Evolutionary conservation across 331 rosid species (phyloP).

Genomic region (Phaseolus coccineus): DNA sequence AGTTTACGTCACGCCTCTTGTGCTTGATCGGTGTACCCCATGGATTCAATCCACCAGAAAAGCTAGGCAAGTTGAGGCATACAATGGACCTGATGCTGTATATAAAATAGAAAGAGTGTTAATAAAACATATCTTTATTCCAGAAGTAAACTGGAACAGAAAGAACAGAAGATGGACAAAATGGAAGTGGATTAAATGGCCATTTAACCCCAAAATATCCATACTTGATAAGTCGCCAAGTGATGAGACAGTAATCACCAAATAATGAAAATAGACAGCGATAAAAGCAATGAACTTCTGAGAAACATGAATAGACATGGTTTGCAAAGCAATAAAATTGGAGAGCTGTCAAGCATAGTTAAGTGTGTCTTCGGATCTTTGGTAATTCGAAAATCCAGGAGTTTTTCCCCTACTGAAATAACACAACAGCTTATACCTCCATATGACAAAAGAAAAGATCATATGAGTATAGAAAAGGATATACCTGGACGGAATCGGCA

Average conservation of each 20-base stretch:
- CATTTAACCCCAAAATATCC: conserved; percentile 13
- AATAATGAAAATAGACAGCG: conserved; percentile 18
- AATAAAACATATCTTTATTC: conserved; percentile 27
- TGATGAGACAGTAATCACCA: conserved; percentile 25
- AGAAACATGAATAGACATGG: conserved; percentile 21
- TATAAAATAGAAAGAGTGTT: conserved; percentile 35
- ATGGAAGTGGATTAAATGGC: conserved; percentile 8
- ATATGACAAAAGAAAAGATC: conserved; percentile 11
- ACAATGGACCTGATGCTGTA: conserved; percentile 89
- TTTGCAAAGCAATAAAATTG: not conserved
- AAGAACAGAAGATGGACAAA: conserved; percentile 19
- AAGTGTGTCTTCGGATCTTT: conserved; percentile 22
- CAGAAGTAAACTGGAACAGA: conserved; percentile 28
- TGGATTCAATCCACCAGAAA: conserved; percentile 96
- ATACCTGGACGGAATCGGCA: conserved; percentile 74
- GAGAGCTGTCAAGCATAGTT: conserved; percentile 16
- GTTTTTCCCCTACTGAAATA: not conserved
- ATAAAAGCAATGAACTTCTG: conserved; percentile 26
- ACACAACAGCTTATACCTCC: not conserved
- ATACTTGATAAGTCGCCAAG: conserved; percentile 13
- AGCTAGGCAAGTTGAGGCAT: conserved; percentile 97
- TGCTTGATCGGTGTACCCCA: conserved; percentile 84
- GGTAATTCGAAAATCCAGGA: not conserved
- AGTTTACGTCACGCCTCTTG: conserved; percentile 60
- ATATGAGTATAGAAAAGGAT: conserved; percentile 19